Conservation (phyloP, 495 filamentous ascomycete species). For the Friedmanniomyces endolithicus region DNA sequence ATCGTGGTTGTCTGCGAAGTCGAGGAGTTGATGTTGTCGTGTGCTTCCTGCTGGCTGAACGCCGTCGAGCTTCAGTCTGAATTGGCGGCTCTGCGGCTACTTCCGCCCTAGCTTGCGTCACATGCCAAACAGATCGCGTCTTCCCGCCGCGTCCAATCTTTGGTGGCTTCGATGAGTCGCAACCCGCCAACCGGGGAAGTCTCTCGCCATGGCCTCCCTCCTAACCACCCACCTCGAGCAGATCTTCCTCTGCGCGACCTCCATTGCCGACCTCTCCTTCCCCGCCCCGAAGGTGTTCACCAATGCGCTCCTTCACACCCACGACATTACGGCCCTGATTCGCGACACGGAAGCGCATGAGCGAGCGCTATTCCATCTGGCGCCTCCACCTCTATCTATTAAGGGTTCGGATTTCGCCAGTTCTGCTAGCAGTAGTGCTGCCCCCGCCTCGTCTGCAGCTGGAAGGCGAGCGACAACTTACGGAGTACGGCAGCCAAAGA, state of each 20-base stretch:
- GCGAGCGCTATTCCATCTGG: slow-evolving; percentile 80
- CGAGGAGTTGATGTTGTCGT: neutral
- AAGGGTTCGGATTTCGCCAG: slow-evolving; percentile 43
- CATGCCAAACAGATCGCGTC: slow-evolving; percentile 2
- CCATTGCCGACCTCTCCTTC: slow-evolving; percentile 78
- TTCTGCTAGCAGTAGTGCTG: slow-evolving; percentile 20
- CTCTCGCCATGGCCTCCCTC: slow-evolving; percentile 48
- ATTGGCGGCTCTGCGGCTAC: neutral
- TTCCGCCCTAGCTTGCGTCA: neutral
- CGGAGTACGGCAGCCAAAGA: slow-evolving; percentile 47
- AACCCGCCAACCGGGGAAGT: neutral
- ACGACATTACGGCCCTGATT: slow-evolving; percentile 88
- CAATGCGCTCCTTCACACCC: slow-evolving; percentile 73
- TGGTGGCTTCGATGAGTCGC: neutral
- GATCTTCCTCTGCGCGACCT: slow-evolving; percentile 67
- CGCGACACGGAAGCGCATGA: slow-evolving; percentile 93
- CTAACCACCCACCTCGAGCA: slow-evolving; percentile 82
- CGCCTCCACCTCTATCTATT: slow-evolving; percentile 47
- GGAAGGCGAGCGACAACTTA: slow-evolving; percentile 26
- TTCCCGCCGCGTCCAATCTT: neutral
- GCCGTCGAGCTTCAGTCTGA: neutral
- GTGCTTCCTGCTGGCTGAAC: neutral
- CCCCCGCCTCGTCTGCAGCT: neutral
- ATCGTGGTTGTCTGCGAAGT: slow-evolving; percentile 15
- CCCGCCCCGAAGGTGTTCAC: slow-evolving; percentile 89